Percentiles rank a stretch among this genome's conserved stretches.
Conservation (phyloP, 2,329 filamentous ascomycete genomes). For the Myrmaecium sp. region DNA sequence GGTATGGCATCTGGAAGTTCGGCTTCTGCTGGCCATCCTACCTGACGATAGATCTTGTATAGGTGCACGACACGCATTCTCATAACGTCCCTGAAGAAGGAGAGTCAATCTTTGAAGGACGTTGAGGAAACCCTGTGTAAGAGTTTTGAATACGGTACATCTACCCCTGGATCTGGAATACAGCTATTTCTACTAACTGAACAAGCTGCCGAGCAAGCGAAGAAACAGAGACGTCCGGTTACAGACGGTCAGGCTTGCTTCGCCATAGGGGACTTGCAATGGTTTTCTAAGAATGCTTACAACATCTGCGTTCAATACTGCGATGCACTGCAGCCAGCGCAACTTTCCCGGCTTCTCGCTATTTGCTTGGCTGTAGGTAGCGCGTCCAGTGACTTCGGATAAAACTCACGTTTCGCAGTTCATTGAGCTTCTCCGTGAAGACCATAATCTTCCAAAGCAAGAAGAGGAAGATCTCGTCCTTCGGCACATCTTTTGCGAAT, state of each 20-base stretch:
- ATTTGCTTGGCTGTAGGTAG: conserved; percentile 24
- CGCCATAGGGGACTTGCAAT: conserved; percentile 51
- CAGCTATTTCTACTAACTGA: conserved; percentile 19
- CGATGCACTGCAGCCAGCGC: conserved; percentile 37
- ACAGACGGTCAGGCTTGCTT: too few relatives aligned
- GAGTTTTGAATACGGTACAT: conserved; percentile 33
- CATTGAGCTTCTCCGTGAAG: conserved; percentile 20
- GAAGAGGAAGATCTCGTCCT: conserved; percentile 32
- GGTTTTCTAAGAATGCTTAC: conserved; percentile 73
- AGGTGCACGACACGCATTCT: conserved; percentile 30
- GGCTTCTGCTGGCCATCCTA: conserved; percentile 19
- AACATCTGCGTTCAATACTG: conserved; percentile 53
- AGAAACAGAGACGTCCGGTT: conserved; percentile 21
- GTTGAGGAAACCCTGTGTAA: conserved; percentile 35
- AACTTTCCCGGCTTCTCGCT: conserved; percentile 38
- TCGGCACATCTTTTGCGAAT: conserved; percentile 53
- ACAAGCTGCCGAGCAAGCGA: conserved; percentile 29
- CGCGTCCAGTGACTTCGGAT: conserved; percentile 1
- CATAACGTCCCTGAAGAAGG: conserved; percentile 23
- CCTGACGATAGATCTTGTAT: conserved; percentile 3
- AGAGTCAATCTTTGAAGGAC: conserved; percentile 10
- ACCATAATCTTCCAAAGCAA: too few relatives aligned
- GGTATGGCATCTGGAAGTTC: conserved; percentile 44
- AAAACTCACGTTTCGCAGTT: conserved; percentile 18
- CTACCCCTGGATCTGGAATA: not conserved